A percentile compares a stretch with the other conserved stretches of the same genome.
Evolutionary conservation across 768 basidiomycete genomes (phyloP).

Genomic region (Paxillus involutus): DNA sequence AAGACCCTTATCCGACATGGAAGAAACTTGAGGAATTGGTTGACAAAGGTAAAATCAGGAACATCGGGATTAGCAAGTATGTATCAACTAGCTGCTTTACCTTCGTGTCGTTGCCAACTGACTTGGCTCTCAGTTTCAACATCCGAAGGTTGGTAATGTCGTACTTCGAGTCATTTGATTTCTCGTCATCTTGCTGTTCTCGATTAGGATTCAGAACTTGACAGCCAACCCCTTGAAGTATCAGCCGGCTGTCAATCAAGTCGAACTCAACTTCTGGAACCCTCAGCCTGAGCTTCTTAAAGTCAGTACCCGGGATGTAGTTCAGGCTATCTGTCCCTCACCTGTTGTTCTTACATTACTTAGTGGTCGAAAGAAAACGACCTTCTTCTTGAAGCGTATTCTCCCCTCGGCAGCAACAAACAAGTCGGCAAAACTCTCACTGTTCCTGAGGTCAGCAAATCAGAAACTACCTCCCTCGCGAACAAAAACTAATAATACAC

Average conservation of each 20-base stretch:
- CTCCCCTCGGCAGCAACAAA: slow-evolving; percentile 65
- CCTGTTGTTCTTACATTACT: background rate
- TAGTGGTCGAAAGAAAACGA: slow-evolving; percentile 69
- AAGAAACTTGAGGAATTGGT: slow-evolving; percentile 77
- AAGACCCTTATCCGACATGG: slow-evolving; percentile 78
- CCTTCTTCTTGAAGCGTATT: slow-evolving; percentile 73
- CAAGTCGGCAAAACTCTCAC: slow-evolving; percentile 57
- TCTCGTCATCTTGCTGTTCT: background rate
- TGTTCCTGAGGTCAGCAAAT: slow-evolving; percentile 48
- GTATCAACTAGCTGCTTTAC: slow-evolving; percentile 8
- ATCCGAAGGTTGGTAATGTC: slow-evolving; percentile 39
- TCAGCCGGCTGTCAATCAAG: slow-evolving; percentile 71
- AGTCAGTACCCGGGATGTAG: slow-evolving; percentile 31
- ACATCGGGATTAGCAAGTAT: slow-evolving; percentile 85
- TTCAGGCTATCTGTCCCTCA: background rate
- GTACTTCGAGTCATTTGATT: background rate
- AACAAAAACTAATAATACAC: background rate
- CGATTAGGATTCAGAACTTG: slow-evolving; percentile 53
- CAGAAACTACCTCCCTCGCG: background rate
- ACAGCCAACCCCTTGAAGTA: slow-evolving; percentile 60
- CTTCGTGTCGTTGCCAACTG: background rate
- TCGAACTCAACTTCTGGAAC: slow-evolving; percentile 76
- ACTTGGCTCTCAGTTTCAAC: slow-evolving; percentile 48
- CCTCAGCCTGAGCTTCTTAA: slow-evolving; percentile 76
- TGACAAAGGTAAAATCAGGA: slow-evolving; percentile 70